Evolutionary conservation across 495 filamentous ascomycete genomes (phyloP).

Genomic region (Chaetomium fimeti): DNA sequence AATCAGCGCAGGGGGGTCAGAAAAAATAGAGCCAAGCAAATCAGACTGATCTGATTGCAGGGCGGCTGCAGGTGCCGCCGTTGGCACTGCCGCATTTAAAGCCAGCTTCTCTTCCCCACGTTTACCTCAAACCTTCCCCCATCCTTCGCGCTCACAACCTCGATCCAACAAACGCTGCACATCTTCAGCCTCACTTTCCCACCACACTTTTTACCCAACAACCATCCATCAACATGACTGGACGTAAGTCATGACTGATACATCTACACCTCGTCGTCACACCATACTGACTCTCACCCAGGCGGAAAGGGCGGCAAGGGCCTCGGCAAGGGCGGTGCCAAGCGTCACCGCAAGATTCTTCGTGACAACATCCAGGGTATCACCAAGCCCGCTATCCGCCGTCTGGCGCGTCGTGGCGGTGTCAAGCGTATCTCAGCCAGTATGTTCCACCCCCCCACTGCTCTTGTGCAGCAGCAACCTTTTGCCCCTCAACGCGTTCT

Average conservation of each 20-base stretch:
- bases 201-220: slow-evolving; percentile 29
- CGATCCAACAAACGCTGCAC: slow-evolving; percentile 27
- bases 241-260: slow-evolving; percentile 70
- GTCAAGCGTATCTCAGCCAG: slow-evolving; percentile 99
- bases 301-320: slow-evolving; percentile 97
- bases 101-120: slow-evolving; percentile 46
- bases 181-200: slow-evolving; percentile 44
- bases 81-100: slow-evolving; percentile 45
- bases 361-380: slow-evolving; percentile 99
- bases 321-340: slow-evolving; percentile 79
- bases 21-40: slow-evolving; percentile 34
- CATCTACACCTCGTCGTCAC: slow-evolving; percentile 19
- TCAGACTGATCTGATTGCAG: slow-evolving; percentile 48
- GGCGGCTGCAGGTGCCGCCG: slow-evolving; percentile 32
- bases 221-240: slow-evolving; percentile 67
- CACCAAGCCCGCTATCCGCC: slow-evolving; percentile 99
- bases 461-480: not conserved
- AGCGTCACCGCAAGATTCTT: slow-evolving; percentile 99
- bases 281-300: slow-evolving; percentile 34
- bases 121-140: slow-evolving; percentile 37
- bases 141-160: slow-evolving; percentile 21
- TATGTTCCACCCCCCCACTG: slow-evolving; percentile 43
- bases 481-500: slow-evolving; percentile 24
- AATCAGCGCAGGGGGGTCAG: slow-evolving; percentile 21
- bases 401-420: slow-evolving; percentile 99